Conservation (phyloP, 495 filamentous ascomycete species). For the Evernia prunastri region DNA sequence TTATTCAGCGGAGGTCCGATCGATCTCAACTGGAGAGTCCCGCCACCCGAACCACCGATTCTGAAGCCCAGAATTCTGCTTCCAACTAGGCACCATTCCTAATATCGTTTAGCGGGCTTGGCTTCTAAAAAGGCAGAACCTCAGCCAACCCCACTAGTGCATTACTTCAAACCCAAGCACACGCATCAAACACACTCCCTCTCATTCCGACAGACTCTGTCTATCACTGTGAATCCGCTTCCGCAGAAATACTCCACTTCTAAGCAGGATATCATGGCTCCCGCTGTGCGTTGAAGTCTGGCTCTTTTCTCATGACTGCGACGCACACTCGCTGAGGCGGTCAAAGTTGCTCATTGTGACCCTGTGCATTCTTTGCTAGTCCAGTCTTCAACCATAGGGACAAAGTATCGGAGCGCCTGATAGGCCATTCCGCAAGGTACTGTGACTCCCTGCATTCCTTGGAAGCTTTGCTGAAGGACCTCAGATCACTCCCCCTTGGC, state of each 20-base stretch:
- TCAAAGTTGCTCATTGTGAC: background rate
- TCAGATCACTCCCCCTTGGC: constrained; percentile 7
- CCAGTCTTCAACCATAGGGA: background rate
- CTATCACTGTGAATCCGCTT: background rate
- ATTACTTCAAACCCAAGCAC: background rate
- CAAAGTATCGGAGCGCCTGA: background rate
- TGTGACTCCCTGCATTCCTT: constrained; percentile 14
- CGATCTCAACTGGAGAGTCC: background rate
- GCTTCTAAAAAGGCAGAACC: background rate
- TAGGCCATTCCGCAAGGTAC: constrained; percentile 8
- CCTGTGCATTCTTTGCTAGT: background rate
- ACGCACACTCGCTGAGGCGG: background rate
- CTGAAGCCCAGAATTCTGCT: background rate
- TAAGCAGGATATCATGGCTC: background rate
- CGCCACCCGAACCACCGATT: background rate
- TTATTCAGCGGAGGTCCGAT: background rate
- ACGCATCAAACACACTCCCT: background rate
- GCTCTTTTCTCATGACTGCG: background rate
- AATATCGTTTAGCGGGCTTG: constrained; percentile 2
- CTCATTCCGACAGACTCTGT: background rate
- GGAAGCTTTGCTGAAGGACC: constrained; percentile 3
- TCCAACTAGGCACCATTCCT: background rate
- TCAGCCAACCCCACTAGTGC: constrained; percentile 6
- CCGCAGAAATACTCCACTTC: no score
- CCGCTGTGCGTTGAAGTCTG: background rate